A percentile compares a stretch with the other conserved stretches of the same genome.
phyloP scores from a whole-genome alignment of 306 rosid species.

The Pachyrhizus erosus region DNA sequence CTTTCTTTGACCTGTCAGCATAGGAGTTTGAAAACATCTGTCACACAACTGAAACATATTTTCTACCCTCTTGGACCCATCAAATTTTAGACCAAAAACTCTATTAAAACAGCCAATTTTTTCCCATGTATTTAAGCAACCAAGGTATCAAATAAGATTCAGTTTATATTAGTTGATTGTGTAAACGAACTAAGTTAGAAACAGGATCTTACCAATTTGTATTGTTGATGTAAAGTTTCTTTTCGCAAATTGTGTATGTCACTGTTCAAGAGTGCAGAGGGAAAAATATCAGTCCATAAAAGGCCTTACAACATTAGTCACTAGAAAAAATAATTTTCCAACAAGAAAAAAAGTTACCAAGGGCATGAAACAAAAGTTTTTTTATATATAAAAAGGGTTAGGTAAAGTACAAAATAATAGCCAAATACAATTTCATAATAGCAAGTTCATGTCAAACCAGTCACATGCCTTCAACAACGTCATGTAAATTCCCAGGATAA shows the following conservation, averaged over 20 bases:
- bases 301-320: not conserved
- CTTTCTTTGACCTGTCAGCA: constrained; percentile 79
- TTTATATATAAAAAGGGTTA: not conserved
- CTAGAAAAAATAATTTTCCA: not conserved
- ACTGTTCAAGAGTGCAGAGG: constrained; percentile 59
- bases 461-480: not conserved
- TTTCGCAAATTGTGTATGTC: constrained; percentile 84
- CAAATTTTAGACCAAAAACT: constrained; percentile 12
- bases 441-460: constrained; percentile 15
- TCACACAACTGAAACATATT: constrained; percentile 26
- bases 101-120: not conserved
- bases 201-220: constrained; percentile 74
- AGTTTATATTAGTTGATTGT: not conserved
- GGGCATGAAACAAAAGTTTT: not conserved
- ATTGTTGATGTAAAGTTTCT: constrained; percentile 88
- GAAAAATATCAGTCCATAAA: constrained; percentile 21
- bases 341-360: constrained; percentile 3
- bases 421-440: constrained; percentile 16
- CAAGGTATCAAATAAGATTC: constrained; percentile 14
- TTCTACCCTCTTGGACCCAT: not conserved
- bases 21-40: constrained; percentile 24
- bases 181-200: constrained; percentile 24
- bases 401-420: constrained; percentile 17
- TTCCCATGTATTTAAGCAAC: not conserved
- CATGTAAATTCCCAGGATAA: not conserved